A percentile compares a stretch with the other conserved stretches of the same genome.
Conservation (phyloP, 495 filamentous ascomycete genomes). For the Podospora fimiseda region DNA sequence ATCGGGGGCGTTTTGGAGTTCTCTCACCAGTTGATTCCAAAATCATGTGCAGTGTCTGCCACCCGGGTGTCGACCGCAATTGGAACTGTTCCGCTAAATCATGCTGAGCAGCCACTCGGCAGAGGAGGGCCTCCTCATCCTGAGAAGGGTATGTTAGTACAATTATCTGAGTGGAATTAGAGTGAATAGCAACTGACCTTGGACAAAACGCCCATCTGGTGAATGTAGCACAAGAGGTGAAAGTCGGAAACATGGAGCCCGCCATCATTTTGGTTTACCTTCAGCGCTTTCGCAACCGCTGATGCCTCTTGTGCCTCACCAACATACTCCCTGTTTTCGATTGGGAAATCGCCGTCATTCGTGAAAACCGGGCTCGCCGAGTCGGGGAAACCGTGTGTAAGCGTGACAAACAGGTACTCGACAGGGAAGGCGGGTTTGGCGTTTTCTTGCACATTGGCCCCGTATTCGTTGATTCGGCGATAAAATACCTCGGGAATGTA, state of each 20-base stretch:
- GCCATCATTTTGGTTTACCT: slow-evolving; percentile 46
- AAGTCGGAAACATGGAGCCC: slow-evolving; percentile 78
- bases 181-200: no score
- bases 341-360: slow-evolving; percentile 59
- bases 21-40: slow-evolving; percentile 95
- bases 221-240: slow-evolving; percentile 84
- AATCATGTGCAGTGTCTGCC: slow-evolving; percentile 89
- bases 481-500: slow-evolving; percentile 99
- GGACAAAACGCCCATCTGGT: slow-evolving; percentile 68
- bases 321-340: slow-evolving; percentile 82
- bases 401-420: slow-evolving; percentile 89
- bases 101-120: slow-evolving; percentile 70
- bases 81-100: slow-evolving; percentile 72
- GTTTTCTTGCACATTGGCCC: slow-evolving; percentile 91
- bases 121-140: slow-evolving; percentile 87
- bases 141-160: slow-evolving; percentile 31
- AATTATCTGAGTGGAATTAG: no score
- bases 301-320: slow-evolving; percentile 69
- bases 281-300: slow-evolving; percentile 35
- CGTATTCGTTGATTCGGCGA: slow-evolving; percentile 91
- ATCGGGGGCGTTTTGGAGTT: slow-evolving; percentile 72
- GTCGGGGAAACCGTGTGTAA: slow-evolving; percentile 94
- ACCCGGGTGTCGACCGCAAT: slow-evolving; percentile 76
- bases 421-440: slow-evolving; percentile 94
- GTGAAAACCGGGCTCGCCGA: slow-evolving; percentile 67